Conservation (phyloP, 495 filamentous ascomycete genomes). For the Penicillium psychrofluorescens region DNA sequence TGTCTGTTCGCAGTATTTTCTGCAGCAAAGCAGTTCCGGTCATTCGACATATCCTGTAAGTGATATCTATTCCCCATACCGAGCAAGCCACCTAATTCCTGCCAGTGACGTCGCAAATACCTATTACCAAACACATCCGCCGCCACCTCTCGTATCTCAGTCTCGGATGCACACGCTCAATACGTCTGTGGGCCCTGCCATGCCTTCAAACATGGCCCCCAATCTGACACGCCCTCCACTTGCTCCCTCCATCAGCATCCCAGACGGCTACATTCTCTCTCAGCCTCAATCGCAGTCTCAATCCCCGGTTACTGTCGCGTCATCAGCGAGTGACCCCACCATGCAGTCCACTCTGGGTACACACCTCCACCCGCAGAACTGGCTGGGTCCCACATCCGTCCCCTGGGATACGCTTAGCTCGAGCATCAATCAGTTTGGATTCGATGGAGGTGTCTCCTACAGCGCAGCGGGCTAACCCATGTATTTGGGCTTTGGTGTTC, state of each 20-base stretch:
- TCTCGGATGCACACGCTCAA: not conserved
- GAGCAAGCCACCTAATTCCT: not conserved
- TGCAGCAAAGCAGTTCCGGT: slow-evolving; percentile 36
- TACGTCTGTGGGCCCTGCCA: not conserved
- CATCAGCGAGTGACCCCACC: slow-evolving; percentile 13
- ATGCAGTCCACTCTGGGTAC: slow-evolving; percentile 17
- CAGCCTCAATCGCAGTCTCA: slow-evolving; percentile 10
- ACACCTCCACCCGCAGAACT: slow-evolving; percentile 30
- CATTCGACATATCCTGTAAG: slow-evolving; percentile 32
- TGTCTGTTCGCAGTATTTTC: slow-evolving; percentile 32
- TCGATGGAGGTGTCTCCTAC: slow-evolving; percentile 2
- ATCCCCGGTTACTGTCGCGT: slow-evolving; percentile 18
- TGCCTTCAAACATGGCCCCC: not conserved
- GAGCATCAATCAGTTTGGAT: slow-evolving; percentile 10
- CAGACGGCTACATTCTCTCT: slow-evolving; percentile 12
- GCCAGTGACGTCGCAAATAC: slow-evolving; percentile 15
- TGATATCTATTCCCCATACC: not conserved
- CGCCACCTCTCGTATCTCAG: slow-evolving; percentile 1
- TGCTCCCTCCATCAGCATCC: slow-evolving; percentile 2
- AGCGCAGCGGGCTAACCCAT: not conserved
- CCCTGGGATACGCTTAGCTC: slow-evolving; percentile 25
- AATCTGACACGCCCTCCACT: not conserved
- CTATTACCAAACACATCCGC: slow-evolving; percentile 8
- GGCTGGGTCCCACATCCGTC: slow-evolving; percentile 26
- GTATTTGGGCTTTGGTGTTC: no score